Percentiles rank a stretch among this genome's conserved stretches.
Conservation (phyloP, 371 early-diverging fungal genomes). For the Dichotomocladium elegans region DNA sequence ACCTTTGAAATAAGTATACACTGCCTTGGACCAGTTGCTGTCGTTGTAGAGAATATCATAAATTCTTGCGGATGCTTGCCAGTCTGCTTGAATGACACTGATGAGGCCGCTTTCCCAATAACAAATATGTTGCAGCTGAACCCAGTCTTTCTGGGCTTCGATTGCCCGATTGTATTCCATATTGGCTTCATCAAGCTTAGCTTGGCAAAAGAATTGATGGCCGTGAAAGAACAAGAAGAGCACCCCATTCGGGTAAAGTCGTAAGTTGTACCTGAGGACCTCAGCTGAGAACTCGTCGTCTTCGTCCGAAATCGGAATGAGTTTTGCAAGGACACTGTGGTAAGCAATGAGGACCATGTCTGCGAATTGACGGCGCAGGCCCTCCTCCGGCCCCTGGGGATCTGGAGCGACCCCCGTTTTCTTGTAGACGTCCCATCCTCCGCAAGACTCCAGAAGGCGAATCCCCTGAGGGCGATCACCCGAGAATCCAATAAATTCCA, state of each 20-base stretch:
- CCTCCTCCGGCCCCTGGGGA: conserved; percentile 27
- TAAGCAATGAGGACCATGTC: conserved; percentile 56
- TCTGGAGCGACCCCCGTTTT: conserved; percentile 5
- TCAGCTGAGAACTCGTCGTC: conserved; percentile 33
- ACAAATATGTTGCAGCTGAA: conserved; percentile 63
- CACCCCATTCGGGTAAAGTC: conserved; percentile 48
- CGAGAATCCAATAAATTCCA: conserved; percentile 70
- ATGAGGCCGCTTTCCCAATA: conserved; percentile 65
- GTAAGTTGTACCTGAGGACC: conserved; percentile 31
- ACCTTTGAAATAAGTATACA: conserved; percentile 60
- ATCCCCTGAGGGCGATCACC: conserved; percentile 62
- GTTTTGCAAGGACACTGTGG: conserved; percentile 58
- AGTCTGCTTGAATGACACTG: conserved; percentile 37
- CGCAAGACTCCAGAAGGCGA: conserved; percentile 48
- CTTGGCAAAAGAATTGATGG: conserved; percentile 40
- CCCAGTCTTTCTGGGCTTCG: conserved; percentile 54
- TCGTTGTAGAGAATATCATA: conserved; percentile 54
- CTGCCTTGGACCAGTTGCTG: conserved; percentile 70
- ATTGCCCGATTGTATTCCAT: conserved; percentile 33
- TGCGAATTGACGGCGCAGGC: conserved; percentile 50
- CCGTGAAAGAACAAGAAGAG: conserved; percentile 59
- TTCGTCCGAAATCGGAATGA: conserved; percentile 45
- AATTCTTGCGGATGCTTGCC: conserved; percentile 43
- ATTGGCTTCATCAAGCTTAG: conserved; percentile 45
- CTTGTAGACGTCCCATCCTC: conserved; percentile 34